Evolutionary conservation across 2,329 filamentous ascomycete genomes (phyloP).

Genomic region (Gnomoniopsis sp.): DNA sequence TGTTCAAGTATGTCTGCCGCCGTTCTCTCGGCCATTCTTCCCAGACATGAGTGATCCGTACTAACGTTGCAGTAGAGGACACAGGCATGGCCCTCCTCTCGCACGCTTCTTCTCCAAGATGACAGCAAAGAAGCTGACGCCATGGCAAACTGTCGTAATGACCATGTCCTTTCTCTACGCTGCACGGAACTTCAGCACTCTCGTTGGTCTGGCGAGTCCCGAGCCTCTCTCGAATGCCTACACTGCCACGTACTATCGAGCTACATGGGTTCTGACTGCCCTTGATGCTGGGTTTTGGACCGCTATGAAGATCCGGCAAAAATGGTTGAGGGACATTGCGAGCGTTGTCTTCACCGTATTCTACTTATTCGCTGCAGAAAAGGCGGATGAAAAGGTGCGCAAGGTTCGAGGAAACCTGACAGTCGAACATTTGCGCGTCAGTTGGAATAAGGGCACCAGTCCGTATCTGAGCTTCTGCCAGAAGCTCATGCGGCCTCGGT

Average conservation of each 20-base stretch:
- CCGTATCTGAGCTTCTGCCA: constrained; percentile 78
- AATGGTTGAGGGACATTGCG: constrained; percentile 77
- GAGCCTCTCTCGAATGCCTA: constrained; percentile 95
- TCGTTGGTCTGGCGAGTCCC: constrained; percentile 85
- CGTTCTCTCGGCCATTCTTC: no score
- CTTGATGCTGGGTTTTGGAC: constrained; percentile 98
- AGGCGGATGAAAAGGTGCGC: constrained; percentile 93
- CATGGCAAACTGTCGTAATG: constrained; percentile 85
- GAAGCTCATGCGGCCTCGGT: constrained; percentile 68
- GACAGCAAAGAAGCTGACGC: constrained; percentile 68
- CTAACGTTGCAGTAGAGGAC: constrained; percentile 53
- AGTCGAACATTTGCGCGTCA: constrained; percentile 84
- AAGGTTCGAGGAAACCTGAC: constrained; percentile 85
- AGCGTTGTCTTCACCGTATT: constrained; percentile 84
- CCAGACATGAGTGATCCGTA: no score
- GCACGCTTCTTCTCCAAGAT: constrained; percentile 68
- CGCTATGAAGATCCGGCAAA: constrained; percentile 81
- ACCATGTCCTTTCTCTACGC: constrained; percentile 91
- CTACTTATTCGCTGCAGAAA: constrained; percentile 88
- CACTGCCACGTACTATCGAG: constrained; percentile 85
- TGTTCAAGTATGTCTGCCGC: constrained; percentile 58
- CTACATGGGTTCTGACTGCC: constrained; percentile 94
- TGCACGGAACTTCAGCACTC: constrained; percentile 87
- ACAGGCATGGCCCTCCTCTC: constrained; percentile 82
- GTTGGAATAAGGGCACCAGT: constrained; percentile 92